Evolutionary conservation across 176 grass and related monocot genomes (phyloP).

Genomic region (Canna indica): DNA sequence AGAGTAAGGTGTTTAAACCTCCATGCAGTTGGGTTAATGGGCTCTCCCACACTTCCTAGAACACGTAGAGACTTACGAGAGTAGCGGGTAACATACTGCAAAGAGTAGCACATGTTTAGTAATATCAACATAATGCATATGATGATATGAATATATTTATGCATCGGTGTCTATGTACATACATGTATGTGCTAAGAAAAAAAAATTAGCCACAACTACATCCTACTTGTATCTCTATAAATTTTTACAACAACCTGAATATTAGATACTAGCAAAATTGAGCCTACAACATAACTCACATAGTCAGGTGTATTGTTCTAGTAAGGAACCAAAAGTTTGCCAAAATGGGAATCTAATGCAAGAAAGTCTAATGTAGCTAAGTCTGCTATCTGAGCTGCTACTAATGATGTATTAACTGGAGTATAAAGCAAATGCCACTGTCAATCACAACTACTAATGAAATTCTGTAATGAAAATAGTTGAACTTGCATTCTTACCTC

Average conservation of each 20-base stretch:
- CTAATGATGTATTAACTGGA: background rate
- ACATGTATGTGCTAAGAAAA: background rate
- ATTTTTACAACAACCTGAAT: background rate
- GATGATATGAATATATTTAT: background rate
- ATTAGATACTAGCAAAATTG: background rate
- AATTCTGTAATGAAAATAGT: too few species aligned
- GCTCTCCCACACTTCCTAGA: conserved; percentile 94
- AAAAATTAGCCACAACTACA: background rate
- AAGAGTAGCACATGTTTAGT: background rate
- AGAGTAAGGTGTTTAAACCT: conserved; percentile 34
- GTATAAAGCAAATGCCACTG: background rate
- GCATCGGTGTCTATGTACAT: background rate
- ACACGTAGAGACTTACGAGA: conserved; percentile 94
- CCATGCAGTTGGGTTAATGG: conserved; percentile 90
- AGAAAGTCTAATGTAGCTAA: background rate
- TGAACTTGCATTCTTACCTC: conserved; percentile 58
- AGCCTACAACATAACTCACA: background rate
- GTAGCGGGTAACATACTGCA: conserved; percentile 79
- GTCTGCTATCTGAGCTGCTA: background rate
- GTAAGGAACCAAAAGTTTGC: background rate
- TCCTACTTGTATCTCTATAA: background rate
- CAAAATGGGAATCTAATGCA: background rate
- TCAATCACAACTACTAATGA: background rate
- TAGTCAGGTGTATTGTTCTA: background rate
- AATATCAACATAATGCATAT: background rate